phyloP scores from a whole-genome alignment of 164 flowering plant species.

The Protea cynaroides region DNA sequence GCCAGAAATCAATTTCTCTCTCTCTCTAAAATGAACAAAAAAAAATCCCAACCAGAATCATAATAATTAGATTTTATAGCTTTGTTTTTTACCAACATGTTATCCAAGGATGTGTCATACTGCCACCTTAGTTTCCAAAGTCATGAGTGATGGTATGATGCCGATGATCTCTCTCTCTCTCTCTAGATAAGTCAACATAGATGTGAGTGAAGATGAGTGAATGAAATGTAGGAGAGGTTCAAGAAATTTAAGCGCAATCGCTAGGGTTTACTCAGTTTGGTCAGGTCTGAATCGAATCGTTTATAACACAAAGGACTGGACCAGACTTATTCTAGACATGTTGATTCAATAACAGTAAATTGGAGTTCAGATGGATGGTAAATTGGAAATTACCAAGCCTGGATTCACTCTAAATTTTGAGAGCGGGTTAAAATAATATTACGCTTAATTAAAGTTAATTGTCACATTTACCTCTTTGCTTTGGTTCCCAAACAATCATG shows the following conservation, averaged over 20 bases:
- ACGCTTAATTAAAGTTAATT: too few species aligned
- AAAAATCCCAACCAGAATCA: conserved; percentile 38
- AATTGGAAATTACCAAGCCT: too few species aligned
- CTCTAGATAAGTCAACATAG: conserved; percentile 16
- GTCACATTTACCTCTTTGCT: too few species aligned
- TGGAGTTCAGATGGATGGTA: too few species aligned
- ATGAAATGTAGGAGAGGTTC: not conserved
- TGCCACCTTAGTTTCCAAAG: conserved; percentile 31
- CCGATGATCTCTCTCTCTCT: conserved; percentile 7
- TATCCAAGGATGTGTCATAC: conserved; percentile 26
- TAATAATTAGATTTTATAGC: conserved; percentile 47
- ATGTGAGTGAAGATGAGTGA: conserved; percentile 6
- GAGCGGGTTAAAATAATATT: too few species aligned
- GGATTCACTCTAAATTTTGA: too few species aligned
- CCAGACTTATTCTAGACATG: too few species aligned
- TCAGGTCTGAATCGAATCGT: not conserved
- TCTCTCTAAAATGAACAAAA: conserved; percentile 8
- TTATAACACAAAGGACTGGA: too few species aligned
- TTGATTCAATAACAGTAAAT: too few species aligned
- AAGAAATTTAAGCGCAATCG: not conserved
- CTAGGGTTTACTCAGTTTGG: not conserved
- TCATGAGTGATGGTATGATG: conserved; percentile 21
- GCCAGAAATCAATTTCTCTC: conserved; percentile 2
- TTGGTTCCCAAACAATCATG: too few species aligned
- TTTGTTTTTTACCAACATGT: conserved; percentile 54